Evolutionary conservation across 2,329 filamentous ascomycete species (phyloP), one percentile per base, ranked within the genome.

Genomic region (Aspergillus fumigatiaffinis): DNA sequence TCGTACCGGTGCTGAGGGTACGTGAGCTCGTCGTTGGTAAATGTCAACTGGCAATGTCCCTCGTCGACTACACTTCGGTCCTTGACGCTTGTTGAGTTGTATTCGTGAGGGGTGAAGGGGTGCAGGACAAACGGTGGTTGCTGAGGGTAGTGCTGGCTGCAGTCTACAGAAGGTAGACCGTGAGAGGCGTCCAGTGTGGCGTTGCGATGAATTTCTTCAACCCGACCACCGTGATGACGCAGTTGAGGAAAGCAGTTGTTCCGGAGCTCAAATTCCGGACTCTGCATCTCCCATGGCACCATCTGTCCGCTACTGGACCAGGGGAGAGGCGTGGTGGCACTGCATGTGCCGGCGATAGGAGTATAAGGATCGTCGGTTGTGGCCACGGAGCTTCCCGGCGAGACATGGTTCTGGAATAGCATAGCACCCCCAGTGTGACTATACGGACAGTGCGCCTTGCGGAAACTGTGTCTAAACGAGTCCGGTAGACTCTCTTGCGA

Each of bases 261-360:
- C 28, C n/a, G 32, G 3, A 49, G 52, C 2, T 26, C 32, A 28
- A 48, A 10, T 20, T 44, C 54, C 28, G 52, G 47, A 21, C n/a
- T 38, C 12, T 60, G 54, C 20, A 51, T n/a, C 12, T 53, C 52
- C 48, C 54, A 59, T 41, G 26, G 17, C 10, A 35, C 4, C 49
- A 52, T 58, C 20, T 42, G 9, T 38, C 51, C 54, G n/a, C 50
- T 14, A 9, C 35, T 35, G 8, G 55, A n/a, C 58, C 62, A 63
- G 2, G 58, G 44, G 5, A 54, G 44, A 10, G 58, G 21, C 46
- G 56, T 56, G 38, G 21, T 17, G 17, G 49, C 50, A 9, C 32
- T 28, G 46, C 17, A 50, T 50, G 51, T 50, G 41, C 44, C 42
- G 12, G 49, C 50, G 10, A 51, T 44, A 28, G 55, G 23, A 14